Conservation (phyloP, 1,284 basidiomycete genomes). For the Malassezia obtusa region DNA sequence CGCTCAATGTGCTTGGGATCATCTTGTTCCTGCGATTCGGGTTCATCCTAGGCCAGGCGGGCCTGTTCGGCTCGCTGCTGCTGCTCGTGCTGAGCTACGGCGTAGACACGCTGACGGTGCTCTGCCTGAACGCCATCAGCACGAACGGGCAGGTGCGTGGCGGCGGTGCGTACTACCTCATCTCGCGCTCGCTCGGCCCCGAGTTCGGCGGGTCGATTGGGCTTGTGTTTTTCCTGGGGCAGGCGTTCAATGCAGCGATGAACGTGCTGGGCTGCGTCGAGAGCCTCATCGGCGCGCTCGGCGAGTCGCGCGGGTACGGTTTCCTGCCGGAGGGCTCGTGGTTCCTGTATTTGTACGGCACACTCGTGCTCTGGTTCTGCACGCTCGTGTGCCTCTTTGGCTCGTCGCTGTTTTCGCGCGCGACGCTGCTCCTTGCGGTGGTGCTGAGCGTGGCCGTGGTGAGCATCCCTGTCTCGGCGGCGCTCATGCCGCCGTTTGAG, state of each 20-base stretch:
- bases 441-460: constrained; percentile 35
- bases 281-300: constrained; percentile 40
- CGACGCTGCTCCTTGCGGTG: constrained; percentile 38
- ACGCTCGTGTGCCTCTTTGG: constrained; percentile 44
- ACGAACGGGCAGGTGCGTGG: constrained; percentile 47
- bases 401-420: constrained; percentile 39
- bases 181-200: constrained; percentile 44
- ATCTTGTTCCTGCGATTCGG: constrained; percentile 47
- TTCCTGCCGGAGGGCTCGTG: constrained; percentile 43
- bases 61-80: constrained; percentile 37
- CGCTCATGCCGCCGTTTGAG: constrained; percentile 35
- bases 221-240: constrained; percentile 44
- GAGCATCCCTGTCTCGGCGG: constrained; percentile 39
- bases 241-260: constrained; percentile 45
- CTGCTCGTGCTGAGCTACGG: constrained; percentile 38
- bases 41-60: constrained; percentile 45
- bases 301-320: constrained; percentile 23
- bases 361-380: constrained; percentile 32
- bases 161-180: constrained; percentile 46
- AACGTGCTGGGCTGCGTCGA: constrained; percentile 47
- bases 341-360: constrained; percentile 42
- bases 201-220: constrained; percentile 48
- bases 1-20: constrained; percentile 46
- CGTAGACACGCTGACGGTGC: constrained; percentile 43
- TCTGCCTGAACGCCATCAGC: constrained; percentile 44